These are phyloP conservation scores for Lentithecium fluviatile DNA, from an alignment of 495 filamentous ascomycete genomes.

Conservation along the genomic window DNA sequence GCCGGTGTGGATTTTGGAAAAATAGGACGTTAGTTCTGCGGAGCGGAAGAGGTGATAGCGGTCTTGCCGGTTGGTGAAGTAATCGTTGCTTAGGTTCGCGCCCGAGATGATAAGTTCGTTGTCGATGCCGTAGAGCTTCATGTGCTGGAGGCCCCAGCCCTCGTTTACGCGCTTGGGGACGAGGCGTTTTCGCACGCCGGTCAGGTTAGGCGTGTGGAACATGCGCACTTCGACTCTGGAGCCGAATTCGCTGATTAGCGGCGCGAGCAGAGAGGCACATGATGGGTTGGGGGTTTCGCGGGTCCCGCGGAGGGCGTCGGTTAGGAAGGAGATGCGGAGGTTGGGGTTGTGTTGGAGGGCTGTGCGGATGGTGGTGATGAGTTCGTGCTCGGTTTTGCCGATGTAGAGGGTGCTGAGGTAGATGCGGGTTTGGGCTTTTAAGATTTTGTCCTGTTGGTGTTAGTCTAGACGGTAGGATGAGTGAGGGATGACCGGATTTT, in stretches of 20 bases:
- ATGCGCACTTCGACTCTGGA: conserved; percentile 88
- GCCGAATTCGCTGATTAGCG: conserved; percentile 79
- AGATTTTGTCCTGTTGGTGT: conserved; percentile 66
- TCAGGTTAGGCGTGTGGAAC: conserved; percentile 97
- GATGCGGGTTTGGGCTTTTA: conserved; percentile 70
- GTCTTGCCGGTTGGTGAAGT: conserved; percentile 95
- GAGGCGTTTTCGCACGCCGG: conserved; percentile 75
- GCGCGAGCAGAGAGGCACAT: conserved; percentile 82
- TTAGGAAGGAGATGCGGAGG: conserved; percentile 86
- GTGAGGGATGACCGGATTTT: not conserved
- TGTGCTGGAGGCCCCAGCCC: conserved; percentile 97
- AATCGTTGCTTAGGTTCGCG: conserved; percentile 89
- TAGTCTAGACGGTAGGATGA: not conserved
- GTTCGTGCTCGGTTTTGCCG: conserved; percentile 87
- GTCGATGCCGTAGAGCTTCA: conserved; percentile 97
- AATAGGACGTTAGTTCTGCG: conserved; percentile 77
- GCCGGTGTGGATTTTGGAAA: conserved; percentile 69
- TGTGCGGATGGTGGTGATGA: conserved; percentile 75
- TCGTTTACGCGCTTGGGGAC: conserved; percentile 92
- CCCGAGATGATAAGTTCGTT: conserved; percentile 95
- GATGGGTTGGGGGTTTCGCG: conserved; percentile 85
- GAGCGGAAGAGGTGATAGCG: conserved; percentile 90
- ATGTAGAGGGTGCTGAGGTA: conserved; percentile 96
- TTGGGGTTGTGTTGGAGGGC: conserved; percentile 71
- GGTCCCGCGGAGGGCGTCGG: conserved; percentile 87